Base-by-base conservation (phyloP, 768 basidiomycete genomes). In the Hydnum rufescens region DNA sequence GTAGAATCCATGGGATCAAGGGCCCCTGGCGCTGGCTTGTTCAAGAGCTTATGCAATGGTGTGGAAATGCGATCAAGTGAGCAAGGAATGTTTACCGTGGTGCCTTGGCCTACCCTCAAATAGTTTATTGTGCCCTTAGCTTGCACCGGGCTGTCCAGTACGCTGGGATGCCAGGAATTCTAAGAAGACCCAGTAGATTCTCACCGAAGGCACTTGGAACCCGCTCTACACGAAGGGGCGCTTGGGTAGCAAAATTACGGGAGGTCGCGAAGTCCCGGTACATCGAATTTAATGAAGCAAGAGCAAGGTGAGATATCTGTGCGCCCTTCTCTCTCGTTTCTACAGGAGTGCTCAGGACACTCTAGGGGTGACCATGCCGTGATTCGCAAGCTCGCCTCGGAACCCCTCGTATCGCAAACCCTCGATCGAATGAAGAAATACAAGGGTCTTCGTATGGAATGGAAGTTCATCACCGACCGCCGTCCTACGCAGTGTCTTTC, bases 391-490 rank as follows among this genome's bases (percentile, higher is more conserved):
- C 46, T 8, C 8, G 18, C 13, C 13, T 28, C 46, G 6, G 25
- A 47, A 23, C 18, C 46, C 13, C 46, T 47, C 8, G 8, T 8
- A n/a, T 47, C 46, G 13, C 18, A 47, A 47, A n/a, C 13, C 25
- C 52, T 32, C 22, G 23, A 55, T 29, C 55, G 55, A 16, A 47
- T 55, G n/a, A n/a, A n/a, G n/a, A 34, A 32, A 3, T 26, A 42
- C 25, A 53, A 42, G 19, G 44, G 44, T n/a, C 30, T 42, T 26
- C 26, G 32, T 5, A 22, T 53, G 3, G 55, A 49, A 25, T 56
- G 55, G 55, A 56, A 51, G 23, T 55, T 36, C 36, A 34, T 55
- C 39, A 54, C 54, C n/a, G 55, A n/a, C n/a, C n/a, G n/a, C n/a
- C n/a, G n/a, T n/a, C 46, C 53, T 8, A 55, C 54, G 13, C 54